A percentile compares a stretch with the other conserved stretches of the same genome.
Conservation (phyloP, 176 grass and related monocot species). For the Bolboschoenus planiculmis region DNA sequence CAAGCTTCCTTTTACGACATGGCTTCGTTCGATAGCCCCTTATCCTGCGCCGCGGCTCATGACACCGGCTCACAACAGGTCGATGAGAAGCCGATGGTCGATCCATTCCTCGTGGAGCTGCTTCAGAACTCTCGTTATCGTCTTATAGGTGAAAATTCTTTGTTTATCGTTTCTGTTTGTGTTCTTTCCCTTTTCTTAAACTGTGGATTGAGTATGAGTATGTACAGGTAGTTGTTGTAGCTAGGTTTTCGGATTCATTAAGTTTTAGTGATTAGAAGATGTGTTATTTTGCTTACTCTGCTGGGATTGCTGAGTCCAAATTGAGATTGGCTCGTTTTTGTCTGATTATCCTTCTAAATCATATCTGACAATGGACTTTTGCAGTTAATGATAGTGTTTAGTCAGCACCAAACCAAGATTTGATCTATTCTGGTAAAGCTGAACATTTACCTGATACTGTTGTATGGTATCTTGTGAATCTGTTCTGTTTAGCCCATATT, state of each 20-base stretch:
- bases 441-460: background rate
- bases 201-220: conserved; percentile 6
- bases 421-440: background rate
- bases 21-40: background rate
- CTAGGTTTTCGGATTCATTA: background rate
- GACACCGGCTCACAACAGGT: background rate
- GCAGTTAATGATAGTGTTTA: background rate
- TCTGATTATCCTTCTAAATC: background rate
- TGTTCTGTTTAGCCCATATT: background rate
- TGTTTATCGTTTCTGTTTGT: background rate
- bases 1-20: background rate
- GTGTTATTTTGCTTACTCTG: background rate
- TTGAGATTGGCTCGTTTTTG: background rate
- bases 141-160: conserved; percentile 29
- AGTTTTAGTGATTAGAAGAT: background rate
- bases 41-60: background rate
- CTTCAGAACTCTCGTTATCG: conserved; percentile 51
- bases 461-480: background rate
- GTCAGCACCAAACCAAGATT: background rate
- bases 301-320: background rate
- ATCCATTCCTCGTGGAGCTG: conserved; percentile 38
- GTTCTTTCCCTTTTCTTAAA: background rate
- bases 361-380: background rate
- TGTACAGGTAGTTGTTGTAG: background rate
- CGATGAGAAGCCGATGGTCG: conserved; percentile 21